phyloP scores from a whole-genome alignment of 108 stramenopile species.

The Fistulifera pelliculosa region DNA sequence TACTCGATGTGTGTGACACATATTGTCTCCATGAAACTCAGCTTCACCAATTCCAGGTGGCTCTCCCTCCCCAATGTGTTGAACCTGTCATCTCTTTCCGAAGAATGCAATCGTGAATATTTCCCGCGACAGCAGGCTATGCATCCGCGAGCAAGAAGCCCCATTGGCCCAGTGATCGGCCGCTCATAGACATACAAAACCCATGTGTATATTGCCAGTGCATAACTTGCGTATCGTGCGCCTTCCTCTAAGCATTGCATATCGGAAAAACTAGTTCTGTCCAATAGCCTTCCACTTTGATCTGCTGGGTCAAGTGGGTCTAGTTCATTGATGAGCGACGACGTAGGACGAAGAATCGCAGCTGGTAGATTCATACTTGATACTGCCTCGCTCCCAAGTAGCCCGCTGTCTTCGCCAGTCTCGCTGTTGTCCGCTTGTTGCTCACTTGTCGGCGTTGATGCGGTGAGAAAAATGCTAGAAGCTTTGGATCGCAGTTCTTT shows the following conservation, averaged over 20 bases:
- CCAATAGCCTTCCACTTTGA: conserved; percentile 35
- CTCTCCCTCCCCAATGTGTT: too few species aligned
- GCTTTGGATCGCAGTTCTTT: conserved; percentile 18
- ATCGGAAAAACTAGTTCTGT: conserved; percentile 49
- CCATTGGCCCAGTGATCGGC: conserved; percentile 62
- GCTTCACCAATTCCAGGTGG: too few species aligned
- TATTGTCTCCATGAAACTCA: conserved; percentile 49
- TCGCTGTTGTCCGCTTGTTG: background rate
- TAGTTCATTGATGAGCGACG: background rate
- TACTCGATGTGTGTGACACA: conserved; percentile 60
- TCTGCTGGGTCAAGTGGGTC: conserved; percentile 1
- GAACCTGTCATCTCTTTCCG: background rate
- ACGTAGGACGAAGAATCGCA: background rate
- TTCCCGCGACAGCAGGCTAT: conserved; percentile 7
- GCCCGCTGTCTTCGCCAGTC: background rate
- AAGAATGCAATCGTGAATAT: background rate
- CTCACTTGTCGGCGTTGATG: background rate
- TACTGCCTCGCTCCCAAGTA: background rate
- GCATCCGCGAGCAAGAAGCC: conserved; percentile 22
- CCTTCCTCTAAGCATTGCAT: conserved; percentile 59
- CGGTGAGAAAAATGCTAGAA: background rate
- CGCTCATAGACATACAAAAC: conserved; percentile 76
- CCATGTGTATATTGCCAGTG: conserved; percentile 86
- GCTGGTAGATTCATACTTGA: background rate
- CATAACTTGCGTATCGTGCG: conserved; percentile 73